Base-by-base conservation (phyloP, 163 green algal genomes). In the Botryococcus braunii region DNA sequence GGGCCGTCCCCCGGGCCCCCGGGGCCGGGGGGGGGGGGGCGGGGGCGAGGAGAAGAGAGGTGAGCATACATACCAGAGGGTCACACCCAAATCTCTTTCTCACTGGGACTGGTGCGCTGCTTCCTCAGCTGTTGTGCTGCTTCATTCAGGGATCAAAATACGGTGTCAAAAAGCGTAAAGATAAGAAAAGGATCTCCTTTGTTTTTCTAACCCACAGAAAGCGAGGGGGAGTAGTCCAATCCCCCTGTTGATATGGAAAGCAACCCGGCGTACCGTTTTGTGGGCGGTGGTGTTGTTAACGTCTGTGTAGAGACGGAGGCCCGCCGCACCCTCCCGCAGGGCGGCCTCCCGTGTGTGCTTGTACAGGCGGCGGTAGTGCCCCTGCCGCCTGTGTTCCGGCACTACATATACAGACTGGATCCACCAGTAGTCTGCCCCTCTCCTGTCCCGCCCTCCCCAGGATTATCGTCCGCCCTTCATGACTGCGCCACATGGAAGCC, bases 381-480 rank as follows among this genome's bases (percentile, higher is more conserved):
- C 78, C 0, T 36, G 43, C 31, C 64, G 52, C 37, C 50, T 64
- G 68, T 76, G 60, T 4, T 69, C 46, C 2, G 55, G 63, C 35
- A 32, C 9, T 3, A 84, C 74, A 69, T 84, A 84, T 4, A 82
- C 78, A 34, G 34, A 69, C 57, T 84, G 78, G n/a, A 84, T 78
- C 74, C 74, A 82, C 74, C 74, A 79, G 34, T 75, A 47, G 63
- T 55, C 46, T 21, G 13, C 21, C 21, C 17, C 46, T 21, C 46
- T 55, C 46, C 46, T 55, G 46, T 13, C 46, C 46, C 13, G 46
- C 46, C 17, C 46, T 27, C 21, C 21, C 46, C 13, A 55, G 46
- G n/a, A n/a, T n/a, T n/a, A n/a, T n/a, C 46, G 17, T 55, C 46
- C 17, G 46, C 13, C 21, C 17, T 27, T 55, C 13, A 55, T 55